phyloP scores from a whole-genome alignment of 1,284 basidiomycete genomes.

The Ustilago vetiveriae region DNA sequence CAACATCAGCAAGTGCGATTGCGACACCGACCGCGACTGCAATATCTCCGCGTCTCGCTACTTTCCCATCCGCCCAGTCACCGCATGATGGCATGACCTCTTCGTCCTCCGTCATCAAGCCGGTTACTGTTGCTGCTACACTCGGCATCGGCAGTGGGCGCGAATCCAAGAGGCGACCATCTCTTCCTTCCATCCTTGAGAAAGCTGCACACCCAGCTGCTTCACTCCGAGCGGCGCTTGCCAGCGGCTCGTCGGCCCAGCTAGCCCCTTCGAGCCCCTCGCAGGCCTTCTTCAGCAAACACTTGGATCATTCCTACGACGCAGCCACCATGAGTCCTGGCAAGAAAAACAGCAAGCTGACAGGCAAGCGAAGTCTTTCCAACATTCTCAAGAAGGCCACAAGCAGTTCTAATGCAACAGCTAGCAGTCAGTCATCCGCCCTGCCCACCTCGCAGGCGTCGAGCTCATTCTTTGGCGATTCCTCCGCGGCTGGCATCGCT shows the following conservation, averaged over 20 bases:
- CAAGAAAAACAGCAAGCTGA: conserved; percentile 29
- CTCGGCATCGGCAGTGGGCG: conserved; percentile 10
- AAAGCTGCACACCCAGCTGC: conserved; percentile 59
- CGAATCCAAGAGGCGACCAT: conserved; percentile 49
- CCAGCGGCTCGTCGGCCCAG: conserved; percentile 20
- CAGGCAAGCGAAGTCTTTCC: conserved; percentile 50
- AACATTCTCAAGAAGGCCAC: conserved; percentile 56
- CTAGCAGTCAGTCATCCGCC: neutral
- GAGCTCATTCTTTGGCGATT: conserved; percentile 20
- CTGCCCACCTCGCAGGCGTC: conserved; percentile 13
- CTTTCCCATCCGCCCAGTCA: neutral
- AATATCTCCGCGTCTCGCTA: neutral
- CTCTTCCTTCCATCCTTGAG: conserved; percentile 57
- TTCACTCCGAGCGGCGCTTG: conserved; percentile 53
- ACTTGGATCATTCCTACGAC: conserved; percentile 23
- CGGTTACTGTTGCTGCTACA: neutral
- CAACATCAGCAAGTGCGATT: neutral
- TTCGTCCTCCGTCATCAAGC: neutral
- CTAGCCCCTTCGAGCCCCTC: conserved; percentile 8
- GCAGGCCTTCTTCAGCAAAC: conserved; percentile 17
- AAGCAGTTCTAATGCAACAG: conserved; percentile 5
- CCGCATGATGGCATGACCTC: neutral
- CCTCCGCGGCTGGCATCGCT: conserved; percentile 11
- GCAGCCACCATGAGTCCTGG: conserved; percentile 23
- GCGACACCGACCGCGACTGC: neutral